Base-by-base conservation (phyloP, 2,329 filamentous ascomycete genomes). In the Ciborinia camelliae region DNA sequence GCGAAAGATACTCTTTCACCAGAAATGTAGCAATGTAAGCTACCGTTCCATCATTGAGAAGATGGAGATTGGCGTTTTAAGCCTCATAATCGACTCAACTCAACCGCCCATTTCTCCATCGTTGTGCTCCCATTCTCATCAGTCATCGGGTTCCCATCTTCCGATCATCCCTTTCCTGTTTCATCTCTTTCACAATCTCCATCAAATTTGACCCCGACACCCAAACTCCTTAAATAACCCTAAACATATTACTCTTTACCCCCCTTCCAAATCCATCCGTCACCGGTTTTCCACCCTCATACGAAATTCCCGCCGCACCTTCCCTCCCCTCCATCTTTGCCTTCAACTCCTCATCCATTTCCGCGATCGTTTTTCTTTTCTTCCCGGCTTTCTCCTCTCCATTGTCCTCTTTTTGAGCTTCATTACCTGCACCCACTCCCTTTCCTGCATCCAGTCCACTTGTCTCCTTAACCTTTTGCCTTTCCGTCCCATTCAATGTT, bases 161-260 rank as follows among this genome's bases (percentile, higher is more conserved):
- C 23, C 30, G 7, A 41, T 18, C 23, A 3, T 30, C 15, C 2
- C 5, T 6, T 15, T 43, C 26, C 23, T n/a, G 4, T 10, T 26
- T 30, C 26, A 4, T 26, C 10, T 9, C n/a, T 10, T 12, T n/a
- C 20, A 30, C 5, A 6, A 10, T 15, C 4, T 69, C 7, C 8
- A 5, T 45, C 8, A 37, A 18, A 53, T 0, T 35, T 5, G 9
- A 52, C 3, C 30, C 28, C 30, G 18, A 20, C 23, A n/a, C n/a
- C n/a, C n/a, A n/a, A n/a, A n/a, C 41, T 14, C 35, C 7, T 76
- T 71, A 86, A 26, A 91, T 90, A 66, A 89, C 84, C 20, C 89
- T 80, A 74, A 92, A 92, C 89, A 92, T 92, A 71, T 92, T 92
- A 61, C 88, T 85, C 74, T 83, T 87, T 14, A 93, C 90, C 43